Evolutionary conservation across 805 yeast species (phyloP).

Genomic region (Isabelozyma rhagii): DNA sequence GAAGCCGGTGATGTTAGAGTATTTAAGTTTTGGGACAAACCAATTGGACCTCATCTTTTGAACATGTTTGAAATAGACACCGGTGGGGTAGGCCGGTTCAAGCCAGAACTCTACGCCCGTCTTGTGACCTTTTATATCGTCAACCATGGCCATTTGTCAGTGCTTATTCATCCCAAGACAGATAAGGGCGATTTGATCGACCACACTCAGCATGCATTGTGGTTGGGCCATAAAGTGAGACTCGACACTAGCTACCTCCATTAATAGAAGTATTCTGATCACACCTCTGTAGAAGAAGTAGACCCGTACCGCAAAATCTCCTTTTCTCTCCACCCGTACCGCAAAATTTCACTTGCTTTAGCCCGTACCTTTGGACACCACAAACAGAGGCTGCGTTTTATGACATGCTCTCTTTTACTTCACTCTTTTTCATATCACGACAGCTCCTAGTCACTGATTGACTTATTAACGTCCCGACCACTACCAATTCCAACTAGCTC

Average conservation of each 20-base stretch:
- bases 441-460: no score
- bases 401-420: no score
- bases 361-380: neutral
- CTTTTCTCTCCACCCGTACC: neutral
- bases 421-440: no score
- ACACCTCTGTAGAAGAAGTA: no score
- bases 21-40: conserved; percentile 43
- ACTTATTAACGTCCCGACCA: no score
- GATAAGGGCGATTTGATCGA: conserved; percentile 41
- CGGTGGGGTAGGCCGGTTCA: conserved; percentile 16
- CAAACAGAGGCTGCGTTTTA: neutral
- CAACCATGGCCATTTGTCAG: conserved; percentile 51
- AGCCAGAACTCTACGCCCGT: conserved; percentile 42
- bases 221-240: conserved; percentile 50
- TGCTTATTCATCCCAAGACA: conserved; percentile 52
- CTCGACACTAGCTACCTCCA: conserved; percentile 13
- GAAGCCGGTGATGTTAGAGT: conserved; percentile 40
- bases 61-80: conserved; percentile 56
- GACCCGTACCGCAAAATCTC: neutral
- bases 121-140: conserved; percentile 51
- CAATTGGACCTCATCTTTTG: conserved; percentile 59
- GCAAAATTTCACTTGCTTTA: neutral
- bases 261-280: neutral
- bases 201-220: conserved; percentile 53
- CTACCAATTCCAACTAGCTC: no score